Percentiles rank a stretch among this genome's conserved stretches.
Evolutionary conservation across 805 yeast species (phyloP).

Genomic region (Yamadazyma philogaea): DNA sequence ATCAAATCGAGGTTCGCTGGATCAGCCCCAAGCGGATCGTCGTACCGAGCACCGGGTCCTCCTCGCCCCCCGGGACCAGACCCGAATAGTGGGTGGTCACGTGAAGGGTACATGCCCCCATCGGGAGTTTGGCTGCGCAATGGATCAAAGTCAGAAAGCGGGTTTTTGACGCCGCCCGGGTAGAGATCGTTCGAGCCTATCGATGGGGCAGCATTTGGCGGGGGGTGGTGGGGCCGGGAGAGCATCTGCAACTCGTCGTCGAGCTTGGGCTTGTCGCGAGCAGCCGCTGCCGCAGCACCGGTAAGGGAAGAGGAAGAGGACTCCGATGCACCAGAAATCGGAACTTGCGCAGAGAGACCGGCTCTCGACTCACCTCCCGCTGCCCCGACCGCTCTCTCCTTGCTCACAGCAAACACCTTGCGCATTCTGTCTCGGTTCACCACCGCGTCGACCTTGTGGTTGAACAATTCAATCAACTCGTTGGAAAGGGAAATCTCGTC

Average conservation of each 20-base stretch:
- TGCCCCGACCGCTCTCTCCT: not conserved
- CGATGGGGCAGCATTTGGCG: not conserved
- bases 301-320: not conserved
- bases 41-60: constrained; percentile 44
- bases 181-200: constrained; percentile 52
- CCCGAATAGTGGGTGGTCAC: constrained; percentile 51
- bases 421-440: constrained; percentile 7
- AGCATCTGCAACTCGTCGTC: constrained; percentile 50
- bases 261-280: constrained; percentile 47
- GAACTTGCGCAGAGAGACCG: not conserved
- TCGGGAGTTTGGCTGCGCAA: constrained; percentile 19
- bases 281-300: constrained; percentile 9
- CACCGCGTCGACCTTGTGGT: constrained; percentile 8
- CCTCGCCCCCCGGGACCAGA: constrained; percentile 26
- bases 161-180: constrained; percentile 42
- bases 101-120: constrained; percentile 57
- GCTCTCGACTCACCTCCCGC: not conserved
- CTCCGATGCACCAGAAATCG: not conserved
- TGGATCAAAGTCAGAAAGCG: constrained; percentile 46
- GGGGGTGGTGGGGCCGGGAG: not conserved
- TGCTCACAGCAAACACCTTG: constrained; percentile 1
- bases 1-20: constrained; percentile 34
- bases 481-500: constrained; percentile 18
- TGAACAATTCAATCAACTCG: constrained; percentile 21
- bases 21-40: constrained; percentile 48